Percentiles rank a stretch among this genome's conserved stretches.
These are phyloP conservation scores for Dimocarpus longan DNA, from an alignment of 345 rosid genomes.

Conservation along the genomic window DNA sequence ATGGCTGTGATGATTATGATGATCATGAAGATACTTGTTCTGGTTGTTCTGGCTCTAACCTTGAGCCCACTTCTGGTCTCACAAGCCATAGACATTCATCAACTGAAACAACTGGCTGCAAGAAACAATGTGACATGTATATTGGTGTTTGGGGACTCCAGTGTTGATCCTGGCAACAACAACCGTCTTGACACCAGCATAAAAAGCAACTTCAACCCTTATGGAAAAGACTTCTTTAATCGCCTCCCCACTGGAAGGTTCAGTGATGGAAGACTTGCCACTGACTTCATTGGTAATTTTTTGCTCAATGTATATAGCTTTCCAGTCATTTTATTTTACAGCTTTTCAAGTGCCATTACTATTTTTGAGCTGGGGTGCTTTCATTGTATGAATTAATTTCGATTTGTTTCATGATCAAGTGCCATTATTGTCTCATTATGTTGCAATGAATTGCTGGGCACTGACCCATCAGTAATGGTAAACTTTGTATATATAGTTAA, in stretches of 20 bases:
- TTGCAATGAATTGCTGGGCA: no score
- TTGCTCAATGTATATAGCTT: no score
- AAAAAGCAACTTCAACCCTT: conserved; percentile 71
- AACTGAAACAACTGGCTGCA: conserved; percentile 41
- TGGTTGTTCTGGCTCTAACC: conserved; percentile 19
- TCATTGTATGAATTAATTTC: no score
- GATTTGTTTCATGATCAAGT: no score
- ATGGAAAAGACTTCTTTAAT: conserved; percentile 63
- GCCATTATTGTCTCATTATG: no score
- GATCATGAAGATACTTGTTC: not conserved
- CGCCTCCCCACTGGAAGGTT: conserved; percentile 70
- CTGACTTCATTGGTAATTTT: conserved; percentile 62
- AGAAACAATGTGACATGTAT: conserved; percentile 60
- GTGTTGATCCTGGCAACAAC: conserved; percentile 85
- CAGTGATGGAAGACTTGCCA: conserved; percentile 67
- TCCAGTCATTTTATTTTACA: not conserved
- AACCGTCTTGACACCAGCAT: conserved; percentile 47
- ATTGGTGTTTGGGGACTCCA: conserved; percentile 84
- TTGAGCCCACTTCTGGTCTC: conserved; percentile 23
- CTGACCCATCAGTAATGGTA: no score
- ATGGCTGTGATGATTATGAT: not conserved
- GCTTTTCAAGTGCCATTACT: not conserved
- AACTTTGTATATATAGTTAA: no score
- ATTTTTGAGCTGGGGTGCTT: not conserved
- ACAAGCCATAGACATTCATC: conserved; percentile 32